Conservation (phyloP, 2,329 filamentous ascomycete genomes). For the Parascedosporium putredinis region DNA sequence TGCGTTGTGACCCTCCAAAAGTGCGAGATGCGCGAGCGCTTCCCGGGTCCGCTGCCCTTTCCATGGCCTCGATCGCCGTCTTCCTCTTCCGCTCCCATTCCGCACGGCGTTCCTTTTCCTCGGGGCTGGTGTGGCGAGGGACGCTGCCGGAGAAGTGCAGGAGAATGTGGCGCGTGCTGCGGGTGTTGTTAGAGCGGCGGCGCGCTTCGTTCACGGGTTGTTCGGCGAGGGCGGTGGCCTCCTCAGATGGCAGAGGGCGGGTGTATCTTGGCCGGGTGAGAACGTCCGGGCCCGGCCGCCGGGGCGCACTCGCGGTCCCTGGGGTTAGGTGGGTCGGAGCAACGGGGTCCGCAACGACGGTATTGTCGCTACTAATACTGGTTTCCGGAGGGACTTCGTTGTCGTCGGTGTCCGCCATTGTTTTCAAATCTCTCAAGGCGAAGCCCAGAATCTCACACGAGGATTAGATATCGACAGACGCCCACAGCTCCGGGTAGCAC, state of each 20-base stretch:
- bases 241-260: conserved; percentile 3
- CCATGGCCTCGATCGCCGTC: background rate
- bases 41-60: conserved; percentile 2
- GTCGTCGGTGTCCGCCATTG: background rate
- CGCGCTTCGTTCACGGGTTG: conserved; percentile 1
- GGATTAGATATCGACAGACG: too few species aligned
- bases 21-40: conserved; percentile 1
- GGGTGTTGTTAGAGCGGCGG: conserved; percentile 6
- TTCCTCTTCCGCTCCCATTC: background rate
- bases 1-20: conserved; percentile 4
- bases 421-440: too few species aligned
- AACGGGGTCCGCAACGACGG: background rate
- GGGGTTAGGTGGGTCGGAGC: background rate
- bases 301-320: background rate
- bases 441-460: too few species aligned
- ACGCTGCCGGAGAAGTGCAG: conserved; percentile 6
- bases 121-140: background rate
- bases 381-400: background rate
- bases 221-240: background rate
- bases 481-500: too few species aligned
- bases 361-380: background rate
- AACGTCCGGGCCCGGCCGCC: background rate
- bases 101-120: background rate
- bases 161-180: conserved; percentile 8
- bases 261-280: background rate